These are phyloP conservation scores for Serendipita indica DNA, from an alignment of 768 basidiomycete species.

Conservation along the genomic window DNA sequence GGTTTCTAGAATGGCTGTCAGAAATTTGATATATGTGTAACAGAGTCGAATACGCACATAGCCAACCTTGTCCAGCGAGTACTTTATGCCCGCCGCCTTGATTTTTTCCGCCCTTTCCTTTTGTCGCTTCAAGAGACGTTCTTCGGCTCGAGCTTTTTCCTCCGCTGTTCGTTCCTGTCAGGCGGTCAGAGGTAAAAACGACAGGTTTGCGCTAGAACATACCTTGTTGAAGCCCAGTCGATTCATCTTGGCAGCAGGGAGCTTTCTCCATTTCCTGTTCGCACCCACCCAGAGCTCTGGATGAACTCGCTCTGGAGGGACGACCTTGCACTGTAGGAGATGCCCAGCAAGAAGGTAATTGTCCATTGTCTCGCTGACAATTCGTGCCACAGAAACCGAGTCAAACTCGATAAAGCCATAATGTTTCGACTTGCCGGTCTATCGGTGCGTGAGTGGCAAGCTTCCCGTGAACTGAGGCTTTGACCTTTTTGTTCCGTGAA, in stretches of 20 bases:
- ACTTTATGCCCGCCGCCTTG: constrained; percentile 67
- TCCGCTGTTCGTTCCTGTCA: constrained; percentile 59
- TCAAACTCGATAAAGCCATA: constrained; percentile 95
- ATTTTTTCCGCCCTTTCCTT: constrained; percentile 64
- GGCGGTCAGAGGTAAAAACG: not conserved
- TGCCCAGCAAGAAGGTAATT: constrained; percentile 94
- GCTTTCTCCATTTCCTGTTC: constrained; percentile 72
- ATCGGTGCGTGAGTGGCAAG: not conserved
- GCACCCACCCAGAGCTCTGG: constrained; percentile 95
- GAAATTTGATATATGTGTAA: not conserved
- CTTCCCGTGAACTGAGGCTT: not conserved
- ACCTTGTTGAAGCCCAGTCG: constrained; percentile 77
- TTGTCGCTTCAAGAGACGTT: constrained; percentile 63
- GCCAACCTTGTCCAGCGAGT: constrained; percentile 64
- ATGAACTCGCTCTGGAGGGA: constrained; percentile 82
- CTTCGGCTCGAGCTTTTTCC: constrained; percentile 47
- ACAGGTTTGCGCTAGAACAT: constrained; percentile 11
- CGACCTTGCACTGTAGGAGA: constrained; percentile 76
- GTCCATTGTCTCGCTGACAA: constrained; percentile 97
- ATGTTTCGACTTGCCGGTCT: constrained; percentile 95
- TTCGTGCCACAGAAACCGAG: constrained; percentile 75
- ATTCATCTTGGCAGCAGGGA: constrained; percentile 60
- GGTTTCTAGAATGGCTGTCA: not conserved
- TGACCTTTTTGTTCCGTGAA: constrained; percentile 85
- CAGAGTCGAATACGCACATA: constrained; percentile 47